These are phyloP conservation scores for Trichoderma citrinoviride DNA, from an alignment of 2,329 filamentous ascomycete genomes.

Conservation along the genomic window DNA sequence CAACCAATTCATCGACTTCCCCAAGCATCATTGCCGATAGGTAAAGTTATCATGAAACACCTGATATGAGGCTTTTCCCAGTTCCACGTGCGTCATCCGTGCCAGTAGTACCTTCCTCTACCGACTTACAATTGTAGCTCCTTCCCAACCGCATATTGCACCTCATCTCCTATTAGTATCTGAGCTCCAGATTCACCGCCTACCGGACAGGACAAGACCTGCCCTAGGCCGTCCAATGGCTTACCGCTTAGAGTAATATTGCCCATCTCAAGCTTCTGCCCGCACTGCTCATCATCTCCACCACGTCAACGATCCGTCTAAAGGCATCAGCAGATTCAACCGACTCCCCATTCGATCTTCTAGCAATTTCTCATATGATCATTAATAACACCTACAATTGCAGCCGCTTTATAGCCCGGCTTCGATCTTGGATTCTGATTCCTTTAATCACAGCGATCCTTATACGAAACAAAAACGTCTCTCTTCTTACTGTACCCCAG, in stretches of 20 bases:
- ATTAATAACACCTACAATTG: background rate
- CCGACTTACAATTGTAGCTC: too few relatives aligned
- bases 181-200: too few relatives aligned
- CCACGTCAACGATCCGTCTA: background rate
- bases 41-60: too few relatives aligned
- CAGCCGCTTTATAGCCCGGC: background rate
- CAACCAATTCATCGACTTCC: too few relatives aligned
- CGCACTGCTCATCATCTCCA: background rate
- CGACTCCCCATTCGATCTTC: background rate
- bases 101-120: too few relatives aligned
- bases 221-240: too few relatives aligned
- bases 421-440: background rate
- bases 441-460: background rate
- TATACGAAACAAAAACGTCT: background rate
- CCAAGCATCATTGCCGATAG: too few relatives aligned
- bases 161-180: too few relatives aligned
- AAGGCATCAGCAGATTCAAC: background rate
- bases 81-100: too few relatives aligned
- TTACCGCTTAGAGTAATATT: background rate
- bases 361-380: background rate
- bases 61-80: too few relatives aligned
- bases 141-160: too few relatives aligned
- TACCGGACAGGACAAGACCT: too few relatives aligned
- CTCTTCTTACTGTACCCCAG: background rate
- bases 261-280: background rate